phyloP scores from a whole-genome alignment of 805 yeast species.

The Wickerhamomyces ciferrii region DNA sequence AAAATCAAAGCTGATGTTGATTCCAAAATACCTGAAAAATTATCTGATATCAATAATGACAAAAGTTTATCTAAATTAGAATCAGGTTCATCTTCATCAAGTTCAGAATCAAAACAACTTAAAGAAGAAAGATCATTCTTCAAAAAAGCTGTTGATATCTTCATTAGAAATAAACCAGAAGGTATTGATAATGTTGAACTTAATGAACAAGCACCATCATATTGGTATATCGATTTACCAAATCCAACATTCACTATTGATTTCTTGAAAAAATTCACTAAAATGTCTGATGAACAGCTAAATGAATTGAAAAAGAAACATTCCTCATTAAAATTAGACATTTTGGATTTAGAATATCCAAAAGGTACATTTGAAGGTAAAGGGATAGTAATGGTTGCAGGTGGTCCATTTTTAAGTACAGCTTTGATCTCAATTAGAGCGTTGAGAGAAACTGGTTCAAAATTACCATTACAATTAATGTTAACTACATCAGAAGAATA shows the following conservation, averaged over 20 bases:
- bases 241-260: constrained; percentile 22
- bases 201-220: constrained; percentile 20
- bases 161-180: constrained; percentile 17
- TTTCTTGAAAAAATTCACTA: constrained; percentile 10
- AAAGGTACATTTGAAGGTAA: constrained; percentile 18
- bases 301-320: constrained; percentile 16
- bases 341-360: constrained; percentile 13
- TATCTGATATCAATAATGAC: background rate
- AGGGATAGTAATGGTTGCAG: constrained; percentile 36
- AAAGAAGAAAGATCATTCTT: constrained; percentile 7
- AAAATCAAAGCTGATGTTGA: background rate
- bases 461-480: constrained; percentile 38
- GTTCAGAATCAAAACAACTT: background rate
- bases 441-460: constrained; percentile 36
- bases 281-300: constrained; percentile 14
- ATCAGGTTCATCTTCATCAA: background rate
- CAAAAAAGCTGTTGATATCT: constrained; percentile 14
- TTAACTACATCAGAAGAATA: constrained; percentile 35
- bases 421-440: constrained; percentile 32
- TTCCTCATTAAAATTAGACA: constrained; percentile 12
- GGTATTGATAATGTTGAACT: constrained; percentile 12
- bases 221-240: constrained; percentile 21
- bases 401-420: constrained; percentile 37
- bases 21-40: background rate
- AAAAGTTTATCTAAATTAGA: too few relatives aligned